Percentiles rank a stretch among this genome's conserved stretches.
Evolutionary conservation across 1,284 basidiomycete species (phyloP).

Genomic region (Pyrrhoderma lamaoense): DNA sequence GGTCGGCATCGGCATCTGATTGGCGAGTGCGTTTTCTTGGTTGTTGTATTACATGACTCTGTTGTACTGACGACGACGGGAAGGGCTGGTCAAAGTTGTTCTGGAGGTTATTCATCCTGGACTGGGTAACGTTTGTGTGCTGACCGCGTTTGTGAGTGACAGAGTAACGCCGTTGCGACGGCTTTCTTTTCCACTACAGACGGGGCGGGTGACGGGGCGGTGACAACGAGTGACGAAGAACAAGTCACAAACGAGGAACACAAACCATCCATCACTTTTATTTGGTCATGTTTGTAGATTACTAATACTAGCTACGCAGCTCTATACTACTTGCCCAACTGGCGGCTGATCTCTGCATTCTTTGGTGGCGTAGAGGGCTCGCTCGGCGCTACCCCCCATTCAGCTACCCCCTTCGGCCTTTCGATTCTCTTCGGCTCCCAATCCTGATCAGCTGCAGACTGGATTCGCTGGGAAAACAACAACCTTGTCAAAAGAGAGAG

Average conservation of each 20-base stretch:
- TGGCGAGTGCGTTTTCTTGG: constrained; percentile 7
- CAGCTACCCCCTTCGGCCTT: constrained; percentile 75
- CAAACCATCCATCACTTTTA: background rate
- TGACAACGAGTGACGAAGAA: constrained; percentile 7
- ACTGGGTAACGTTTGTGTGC: background rate
- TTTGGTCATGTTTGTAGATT: background rate
- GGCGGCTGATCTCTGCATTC: background rate
- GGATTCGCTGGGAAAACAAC: constrained; percentile 48
- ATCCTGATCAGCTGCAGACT: constrained; percentile 53
- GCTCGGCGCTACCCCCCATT: constrained; percentile 80
- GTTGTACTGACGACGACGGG: constrained; percentile 2
- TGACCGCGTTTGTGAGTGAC: background rate
- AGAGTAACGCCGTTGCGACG: no score
- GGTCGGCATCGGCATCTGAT: constrained; percentile 11
- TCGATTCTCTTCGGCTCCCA: constrained; percentile 87
- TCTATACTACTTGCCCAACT: background rate
- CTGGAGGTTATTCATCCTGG: background rate
- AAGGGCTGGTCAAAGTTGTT: constrained; percentile 8
- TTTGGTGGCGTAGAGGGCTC: constrained; percentile 29
- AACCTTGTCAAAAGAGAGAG: constrained; percentile 10
- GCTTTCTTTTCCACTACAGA: background rate
- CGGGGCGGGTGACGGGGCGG: constrained; percentile 9
- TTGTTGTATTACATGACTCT: background rate
- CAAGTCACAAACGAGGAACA: background rate
- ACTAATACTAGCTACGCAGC: background rate